Base-by-base conservation (phyloP, 805 yeast genomes). In the Ogataea methanolica region DNA sequence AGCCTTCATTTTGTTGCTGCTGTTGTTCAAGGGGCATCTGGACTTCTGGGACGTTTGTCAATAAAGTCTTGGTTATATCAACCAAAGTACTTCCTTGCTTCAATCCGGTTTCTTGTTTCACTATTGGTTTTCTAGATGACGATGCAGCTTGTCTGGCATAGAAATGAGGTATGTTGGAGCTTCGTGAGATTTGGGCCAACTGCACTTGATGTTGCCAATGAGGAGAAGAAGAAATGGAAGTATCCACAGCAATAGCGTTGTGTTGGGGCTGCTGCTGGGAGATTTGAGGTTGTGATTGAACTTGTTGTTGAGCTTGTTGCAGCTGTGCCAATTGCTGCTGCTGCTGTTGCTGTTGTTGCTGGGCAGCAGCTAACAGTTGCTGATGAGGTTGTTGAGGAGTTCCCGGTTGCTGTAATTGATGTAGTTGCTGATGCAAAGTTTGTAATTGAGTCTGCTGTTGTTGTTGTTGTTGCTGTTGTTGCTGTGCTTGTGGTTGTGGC, bases 91-190 rank as follows among this genome's bases (percentile, higher is more conserved):
- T 19, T 11, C 60, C 60, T 34, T 59, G 60, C 15, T 51, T 38
- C 63, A 74, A 41, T n/a, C 39, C 45, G 52, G 66, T 56, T 62
- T 71, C 34, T 70, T 71, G 47, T 60, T 69, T 61, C 65, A 70
- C 26, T 40, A 47, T 12, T 19, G 60, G 55, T 58, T 73, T 76
- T 59, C 85, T 71, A 1, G 86, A 83, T 46, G 80, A 73, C 14
- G 82, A 71, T 6, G 96, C 96, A 29, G 89, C 90, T 53, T 82
- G 81, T 49, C 96, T 76, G 4, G 96, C 96, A 68, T 87, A 88
- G 60, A 76, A 83, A 67, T 88, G 96, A 4, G 95, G 87, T 23
- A 78, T 65, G 57, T 77, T 79, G 31, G 87, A 76, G 51, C 72
- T 76, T 63, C 94, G 78, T 5, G 94, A 84, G 42, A 85, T 65